Evolutionary conservation across 257 asterid genomes (phyloP).

Genomic region (Solanum neorickii): DNA sequence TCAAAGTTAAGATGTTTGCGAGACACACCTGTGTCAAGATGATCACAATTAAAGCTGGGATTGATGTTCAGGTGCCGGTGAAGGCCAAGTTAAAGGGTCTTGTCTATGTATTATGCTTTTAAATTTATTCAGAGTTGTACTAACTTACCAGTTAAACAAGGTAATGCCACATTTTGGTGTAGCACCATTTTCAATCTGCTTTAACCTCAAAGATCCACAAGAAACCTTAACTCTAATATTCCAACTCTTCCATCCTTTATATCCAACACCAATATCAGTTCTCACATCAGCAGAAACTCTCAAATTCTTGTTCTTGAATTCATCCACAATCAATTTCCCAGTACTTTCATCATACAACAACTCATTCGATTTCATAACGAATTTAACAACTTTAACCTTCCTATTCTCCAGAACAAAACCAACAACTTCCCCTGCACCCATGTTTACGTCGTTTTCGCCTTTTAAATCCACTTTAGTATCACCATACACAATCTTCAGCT

Average conservation of each 20-base stretch:
- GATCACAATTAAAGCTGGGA: not conserved
- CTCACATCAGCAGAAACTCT: slow-evolving; percentile 10
- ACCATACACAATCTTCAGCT: slow-evolving; percentile 20
- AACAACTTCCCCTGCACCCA: slow-evolving; percentile 14
- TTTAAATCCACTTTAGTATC: slow-evolving; percentile 3
- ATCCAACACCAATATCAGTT: slow-evolving; percentile 14
- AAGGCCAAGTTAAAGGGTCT: not conserved
- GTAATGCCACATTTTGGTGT: slow-evolving; percentile 15
- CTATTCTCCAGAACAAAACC: slow-evolving; percentile 17
- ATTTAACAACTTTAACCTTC: slow-evolving; percentile 11
- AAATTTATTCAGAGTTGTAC: not conserved
- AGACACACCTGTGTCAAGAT: not conserved
- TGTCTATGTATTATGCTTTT: not conserved
- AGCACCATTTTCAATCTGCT: slow-evolving; percentile 8
- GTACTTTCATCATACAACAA: not conserved
- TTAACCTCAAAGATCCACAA: slow-evolving; percentile 12
- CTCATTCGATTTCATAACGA: not conserved
- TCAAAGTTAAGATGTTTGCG: not conserved
- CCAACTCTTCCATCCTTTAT: slow-evolving; percentile 9
- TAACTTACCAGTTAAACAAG: slow-evolving; percentile 18
- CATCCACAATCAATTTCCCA: slow-evolving; percentile 10
- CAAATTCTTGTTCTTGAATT: slow-evolving; percentile 17
- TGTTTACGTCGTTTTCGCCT: slow-evolving; percentile 1
- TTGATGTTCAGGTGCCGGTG: not conserved
- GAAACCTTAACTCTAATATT: slow-evolving; percentile 8